Evolutionary conservation across 1,284 basidiomycete genomes (phyloP), one percentile per base, ranked within the genome.

Genomic region (Moniliophthora roreri): DNA sequence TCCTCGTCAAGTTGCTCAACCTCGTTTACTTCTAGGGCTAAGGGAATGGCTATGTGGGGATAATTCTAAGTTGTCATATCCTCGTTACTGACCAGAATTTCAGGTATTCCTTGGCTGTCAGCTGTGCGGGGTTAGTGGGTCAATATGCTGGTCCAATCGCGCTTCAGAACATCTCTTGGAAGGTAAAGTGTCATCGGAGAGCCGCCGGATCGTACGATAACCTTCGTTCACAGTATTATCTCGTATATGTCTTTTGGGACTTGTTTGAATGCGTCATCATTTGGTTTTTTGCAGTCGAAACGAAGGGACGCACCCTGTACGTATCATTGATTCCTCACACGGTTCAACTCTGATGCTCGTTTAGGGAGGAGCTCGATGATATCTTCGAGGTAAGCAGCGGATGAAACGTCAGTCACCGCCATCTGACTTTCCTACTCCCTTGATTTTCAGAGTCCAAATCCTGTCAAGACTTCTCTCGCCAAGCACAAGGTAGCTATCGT

Each of bases 121-220:
- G 69, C 55, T 72, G 73, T 46, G 75, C 77, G 24, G 75, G 74
- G 1, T 79, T 81, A 60, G 77, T 81, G 54, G 81, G 80, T 59
- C 71, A 70, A 13, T 79, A 78, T 45, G 74, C 74, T 9, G 75
- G 76, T 1, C 77, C 77, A 1, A 76, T 81, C 53, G 79, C 74
- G 0, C 68, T 81, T 16, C 64, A 71, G 40, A 74, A 69, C 44
- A 81, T 83, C 58, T 60, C 66, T 24, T 76, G 74, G 75, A 73
- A 58, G 64, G 71, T 67, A 54, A 53, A 64, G 16, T 37, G 8
- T 49, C 38, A 21, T 35, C 9, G 6, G 13, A 52, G 38, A 50
- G 15, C 39, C 13, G 11, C 4, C 11, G 40, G 24, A 16, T 50
- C 26, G 32, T 36, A 40, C 16, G 16, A 10, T 32, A n/a, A 21